Evolutionary conservation across 2,329 filamentous ascomycete species (phyloP).

Genomic region (Monosporascus sp.): DNA sequence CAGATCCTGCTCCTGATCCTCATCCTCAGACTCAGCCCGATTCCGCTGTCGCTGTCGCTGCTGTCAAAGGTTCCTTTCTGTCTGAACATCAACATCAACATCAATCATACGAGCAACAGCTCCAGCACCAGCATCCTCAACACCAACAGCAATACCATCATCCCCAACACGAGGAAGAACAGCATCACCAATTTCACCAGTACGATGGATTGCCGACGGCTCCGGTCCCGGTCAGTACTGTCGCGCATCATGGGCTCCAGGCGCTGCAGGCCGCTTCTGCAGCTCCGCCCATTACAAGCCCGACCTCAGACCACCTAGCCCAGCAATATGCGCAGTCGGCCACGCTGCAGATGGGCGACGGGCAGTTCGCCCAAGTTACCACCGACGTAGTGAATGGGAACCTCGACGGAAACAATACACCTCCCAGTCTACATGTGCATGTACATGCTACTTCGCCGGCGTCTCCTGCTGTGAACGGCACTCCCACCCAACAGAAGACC

Average conservation of each 20-base stretch:
- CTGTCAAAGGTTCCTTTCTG: background rate
- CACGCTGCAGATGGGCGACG: conserved; percentile 23
- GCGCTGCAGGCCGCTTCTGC: conserved; percentile 24
- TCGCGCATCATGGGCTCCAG: conserved; percentile 26
- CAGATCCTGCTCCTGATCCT: background rate
- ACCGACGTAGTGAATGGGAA: background rate
- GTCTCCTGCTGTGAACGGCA: background rate
- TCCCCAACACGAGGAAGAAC: background rate
- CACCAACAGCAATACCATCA: background rate
- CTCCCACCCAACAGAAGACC: conserved; percentile 33
- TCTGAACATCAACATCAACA: background rate
- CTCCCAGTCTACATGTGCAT: background rate
- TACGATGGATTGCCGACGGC: conserved; percentile 1
- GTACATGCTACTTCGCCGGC: background rate
- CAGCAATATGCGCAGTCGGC: conserved; percentile 30
- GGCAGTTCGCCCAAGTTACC: conserved; percentile 14
- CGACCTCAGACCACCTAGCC: conserved; percentile 15
- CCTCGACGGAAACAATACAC: background rate
- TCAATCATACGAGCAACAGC: background rate
- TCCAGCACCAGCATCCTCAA: background rate
- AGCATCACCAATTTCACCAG: background rate
- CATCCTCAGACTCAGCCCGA: background rate
- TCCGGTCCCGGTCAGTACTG: conserved; percentile 13
- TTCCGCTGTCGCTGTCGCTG: background rate
- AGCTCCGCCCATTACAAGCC: conserved; percentile 9